Percentiles rank a stretch among this genome's conserved stretches.
Evolutionary conservation across 345 rosid species (phyloP).

Genomic region (Alliaria petiolata): DNA sequence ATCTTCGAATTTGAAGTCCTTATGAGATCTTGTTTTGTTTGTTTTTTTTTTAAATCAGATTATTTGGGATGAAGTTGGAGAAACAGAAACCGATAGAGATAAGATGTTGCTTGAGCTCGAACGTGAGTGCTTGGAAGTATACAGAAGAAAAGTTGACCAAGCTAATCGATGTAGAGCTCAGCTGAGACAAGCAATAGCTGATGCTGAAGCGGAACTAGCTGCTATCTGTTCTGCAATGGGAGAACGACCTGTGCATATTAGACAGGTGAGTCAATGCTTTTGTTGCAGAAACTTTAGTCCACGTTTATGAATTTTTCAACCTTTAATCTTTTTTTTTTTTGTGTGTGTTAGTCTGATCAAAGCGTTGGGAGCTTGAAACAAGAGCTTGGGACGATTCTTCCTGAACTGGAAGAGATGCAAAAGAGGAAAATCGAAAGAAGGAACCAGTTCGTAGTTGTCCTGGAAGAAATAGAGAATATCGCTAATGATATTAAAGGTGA

Average conservation of each 20-base stretch:
- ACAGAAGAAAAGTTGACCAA: constrained; percentile 87
- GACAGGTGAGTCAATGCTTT: constrained; percentile 52
- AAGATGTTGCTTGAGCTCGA: constrained; percentile 89
- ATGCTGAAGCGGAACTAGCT: constrained; percentile 88
- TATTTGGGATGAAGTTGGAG: constrained; percentile 99
- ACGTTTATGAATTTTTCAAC: background rate
- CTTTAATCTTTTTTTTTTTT: background rate
- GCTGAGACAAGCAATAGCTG: constrained; percentile 77
- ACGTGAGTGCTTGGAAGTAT: constrained; percentile 90
- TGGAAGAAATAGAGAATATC: constrained; percentile 49
- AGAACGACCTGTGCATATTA: constrained; percentile 81
- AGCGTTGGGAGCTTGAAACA: constrained; percentile 73
- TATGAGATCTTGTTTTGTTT: background rate
- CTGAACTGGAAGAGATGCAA: constrained; percentile 86
- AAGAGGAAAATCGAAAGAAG: constrained; percentile 75
- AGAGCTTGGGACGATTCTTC: constrained; percentile 69
- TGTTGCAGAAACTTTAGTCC: background rate
- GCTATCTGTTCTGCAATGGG: constrained; percentile 87
- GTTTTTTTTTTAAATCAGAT: constrained; percentile 39
- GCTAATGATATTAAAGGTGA: constrained; percentile 58
- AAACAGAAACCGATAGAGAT: constrained; percentile 76
- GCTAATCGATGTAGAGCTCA: constrained; percentile 83
- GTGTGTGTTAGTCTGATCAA: constrained; percentile 70
- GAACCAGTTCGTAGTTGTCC: constrained; percentile 66
- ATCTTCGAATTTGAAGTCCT: background rate